Evolutionary conservation across 116 monocot genomes (phyloP).

Genomic region (Cymodocea nodosa): DNA sequence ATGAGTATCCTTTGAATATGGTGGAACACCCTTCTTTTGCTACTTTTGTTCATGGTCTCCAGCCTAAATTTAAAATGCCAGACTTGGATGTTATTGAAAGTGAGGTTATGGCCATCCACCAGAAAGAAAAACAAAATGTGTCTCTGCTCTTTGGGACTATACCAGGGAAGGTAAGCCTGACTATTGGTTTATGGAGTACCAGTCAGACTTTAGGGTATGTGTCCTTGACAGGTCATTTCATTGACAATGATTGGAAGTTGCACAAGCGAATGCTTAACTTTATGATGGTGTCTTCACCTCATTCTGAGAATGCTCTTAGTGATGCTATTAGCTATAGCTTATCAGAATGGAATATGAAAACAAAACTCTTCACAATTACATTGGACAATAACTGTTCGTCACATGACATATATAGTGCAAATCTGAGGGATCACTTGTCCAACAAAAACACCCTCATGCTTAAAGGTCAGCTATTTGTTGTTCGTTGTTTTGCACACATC

Average conservation of each 20-base stretch:
- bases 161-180: conserved; percentile 39
- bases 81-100: conserved; percentile 40
- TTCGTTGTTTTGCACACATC: conserved; percentile 35
- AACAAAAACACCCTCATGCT: conserved; percentile 23
- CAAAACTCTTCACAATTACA: conserved; percentile 25
- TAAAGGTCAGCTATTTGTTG: conserved; percentile 31
- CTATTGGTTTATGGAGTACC: conserved; percentile 22
- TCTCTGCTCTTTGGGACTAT: conserved; percentile 37
- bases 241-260: conserved; percentile 25
- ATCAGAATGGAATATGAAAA: conserved; percentile 28
- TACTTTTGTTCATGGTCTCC: conserved; percentile 64
- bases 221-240: conserved; percentile 23
- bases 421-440: conserved; percentile 22
- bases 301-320: conserved; percentile 25
- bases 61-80: conserved; percentile 72
- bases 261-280: conserved; percentile 22
- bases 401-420: conserved; percentile 26
- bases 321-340: conserved; percentile 19
- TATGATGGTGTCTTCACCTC: conserved; percentile 29
- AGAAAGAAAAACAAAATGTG: conserved; percentile 59
- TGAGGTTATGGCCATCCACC: conserved; percentile 60
- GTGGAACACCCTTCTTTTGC: conserved; percentile 65
- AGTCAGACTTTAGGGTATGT: conserved; percentile 27
- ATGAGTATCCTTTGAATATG: conserved; percentile 84
- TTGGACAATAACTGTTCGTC: conserved; percentile 30